phyloP scores from a whole-genome alignment of 768 basidiomycete genomes.

The Tricholoma bakamatsutake region DNA sequence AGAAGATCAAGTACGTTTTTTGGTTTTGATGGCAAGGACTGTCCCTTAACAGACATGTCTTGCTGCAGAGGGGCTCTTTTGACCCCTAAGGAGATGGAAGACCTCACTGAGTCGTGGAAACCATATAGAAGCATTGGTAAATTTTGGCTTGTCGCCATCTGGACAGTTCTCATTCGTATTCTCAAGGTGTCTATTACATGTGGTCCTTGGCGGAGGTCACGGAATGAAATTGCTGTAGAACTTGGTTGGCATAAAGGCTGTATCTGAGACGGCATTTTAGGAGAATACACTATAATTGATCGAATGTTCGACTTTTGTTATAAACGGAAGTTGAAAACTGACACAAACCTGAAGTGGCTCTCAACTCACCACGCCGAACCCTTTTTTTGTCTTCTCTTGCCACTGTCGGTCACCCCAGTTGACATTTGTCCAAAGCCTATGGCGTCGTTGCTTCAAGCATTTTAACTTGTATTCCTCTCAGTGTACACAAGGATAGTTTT shows the following conservation, averaged over 20 bases:
- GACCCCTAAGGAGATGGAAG: conserved; percentile 79
- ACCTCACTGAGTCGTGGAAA: conserved; percentile 67
- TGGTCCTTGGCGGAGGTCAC: conserved; percentile 63
- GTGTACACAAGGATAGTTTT: conserved; percentile 7
- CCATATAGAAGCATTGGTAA: conserved; percentile 79
- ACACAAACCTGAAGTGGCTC: no score
- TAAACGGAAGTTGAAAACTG: neutral
- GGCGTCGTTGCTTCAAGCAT: conserved; percentile 6
- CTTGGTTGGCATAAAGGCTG: no score
- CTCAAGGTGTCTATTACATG: conserved; percentile 79
- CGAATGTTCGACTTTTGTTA: neutral
- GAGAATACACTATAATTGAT: neutral
- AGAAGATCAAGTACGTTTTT: conserved; percentile 58
- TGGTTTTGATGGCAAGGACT: conserved; percentile 1
- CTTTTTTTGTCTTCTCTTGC: neutral
- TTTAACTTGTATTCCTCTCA: neutral
- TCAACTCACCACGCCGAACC: neutral
- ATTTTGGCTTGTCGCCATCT: conserved; percentile 14
- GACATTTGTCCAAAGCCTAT: neutral
- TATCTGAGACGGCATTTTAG: neutral
- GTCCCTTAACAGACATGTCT: conserved; percentile 8
- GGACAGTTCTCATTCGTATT: neutral
- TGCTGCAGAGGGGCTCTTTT: conserved; percentile 57
- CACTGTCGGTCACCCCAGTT: neutral
- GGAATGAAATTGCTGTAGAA: neutral